Base-by-base conservation (phyloP, 768 basidiomycete species). In the Termitomyces sp. region DNA sequence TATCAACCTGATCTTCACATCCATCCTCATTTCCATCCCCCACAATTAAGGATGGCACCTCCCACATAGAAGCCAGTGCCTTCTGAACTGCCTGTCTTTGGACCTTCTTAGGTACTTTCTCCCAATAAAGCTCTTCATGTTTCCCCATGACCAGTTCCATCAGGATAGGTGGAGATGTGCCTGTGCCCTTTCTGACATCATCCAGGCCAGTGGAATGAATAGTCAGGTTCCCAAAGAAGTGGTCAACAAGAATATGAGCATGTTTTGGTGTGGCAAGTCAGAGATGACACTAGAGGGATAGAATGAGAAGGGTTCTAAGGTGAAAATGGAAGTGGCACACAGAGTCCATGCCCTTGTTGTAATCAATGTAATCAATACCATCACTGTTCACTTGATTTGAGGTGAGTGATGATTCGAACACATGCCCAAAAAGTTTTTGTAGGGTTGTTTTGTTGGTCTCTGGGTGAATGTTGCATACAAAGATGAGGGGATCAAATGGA, bases 361-460 rank as follows among this genome's bases (percentile, higher is more conserved):
- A 93, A 70, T 93, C 91, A 16, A 93, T 80, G 55, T 94, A 94
- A 65, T 93, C 88, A 32, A 93, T 69, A 2, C 77, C 82, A 6
- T 72, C 71, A 27, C 58, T 34, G 43, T 64, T 20, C 37, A 57
- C 16, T 33, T 56, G 51, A 20, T 56, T 55, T 12, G 42, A 58
- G 18, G 36, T 37, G 27, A 59, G 30, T 2, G 57, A 8, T n/a
- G 24, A 42, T 5, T 16, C 40, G 44, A 84, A 78, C 2, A 82
- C 77, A 7, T 65, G 67, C 0, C 75, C 64, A 58, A 92, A 86
- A 5, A 91, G 68, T 2, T 74, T 68, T 43, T 84, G 87, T 16
- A 94, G 75, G 0, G 88, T 87, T 0, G 92, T 93, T 69, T 92
- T 93, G 68, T 92, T 94, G 27, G 91, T 90, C 56, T 85, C 83